Evolutionary conservation across 176 grass and related monocot species (phyloP), one percentile per base, ranked within the genome.

Genomic region (Tuctoria greenei): DNA sequence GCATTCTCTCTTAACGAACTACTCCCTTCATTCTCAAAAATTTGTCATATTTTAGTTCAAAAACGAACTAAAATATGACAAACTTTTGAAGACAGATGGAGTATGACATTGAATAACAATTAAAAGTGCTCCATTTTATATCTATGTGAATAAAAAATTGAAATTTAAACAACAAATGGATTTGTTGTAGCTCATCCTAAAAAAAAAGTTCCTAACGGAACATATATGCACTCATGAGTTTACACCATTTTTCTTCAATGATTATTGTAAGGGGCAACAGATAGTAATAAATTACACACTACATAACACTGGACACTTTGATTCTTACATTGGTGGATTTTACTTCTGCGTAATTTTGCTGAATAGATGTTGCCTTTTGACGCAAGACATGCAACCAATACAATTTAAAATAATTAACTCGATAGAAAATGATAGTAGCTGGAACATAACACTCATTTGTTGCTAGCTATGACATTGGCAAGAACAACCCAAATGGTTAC

Each of bases 321-420:
- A 60, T 56, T 68, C 63, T 74, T 88, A 88, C 86, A 55, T 88
- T 88, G 14, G 86, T 93, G 46, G 95, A 87, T 92, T 98, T 98
- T 54, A 98, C 95, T 91, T 93, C 95, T 2, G 73, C 91, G 20
- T 98, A 93, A 66, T 98, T 91, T 91, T 93, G 86, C 77, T 98
- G 89, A 75, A 98, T 98, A 76, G 95, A 93, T 62, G 95, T 98
- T 84, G 95, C 87, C 74, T 98, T 97, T 77, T 98, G 91, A 18
- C 95, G 86, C 56, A 98, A 89, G 72, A 98, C 89, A 91, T 98
- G 82, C 67, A 93, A 28, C 52, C 72, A 57, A 60, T 83, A 66
- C 64, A 78, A 31, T 68, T 65, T 71, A 52, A 20, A 72, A 68
- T 76, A 20, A 67, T 40, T 35, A 84, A 73, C 1, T 65, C 4